Evolutionary conservation across 768 basidiomycete genomes (phyloP).

Genomic region (Sutorius australiensis): DNA sequence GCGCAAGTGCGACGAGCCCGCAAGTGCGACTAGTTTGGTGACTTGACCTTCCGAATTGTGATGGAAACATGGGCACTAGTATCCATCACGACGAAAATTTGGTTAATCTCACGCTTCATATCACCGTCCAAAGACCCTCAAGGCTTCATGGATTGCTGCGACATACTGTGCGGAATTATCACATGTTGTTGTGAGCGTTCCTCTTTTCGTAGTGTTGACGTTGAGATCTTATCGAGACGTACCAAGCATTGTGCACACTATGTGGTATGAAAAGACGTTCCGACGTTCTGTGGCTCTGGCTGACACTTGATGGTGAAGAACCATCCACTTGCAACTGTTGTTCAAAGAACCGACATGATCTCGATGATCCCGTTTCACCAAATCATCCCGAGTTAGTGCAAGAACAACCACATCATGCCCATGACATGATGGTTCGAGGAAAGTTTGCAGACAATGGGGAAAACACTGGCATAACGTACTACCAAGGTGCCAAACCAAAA

Average conservation of each 20-base stretch:
- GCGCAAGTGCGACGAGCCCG: no score
- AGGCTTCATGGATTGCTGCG: constrained; percentile 24
- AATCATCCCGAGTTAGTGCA: constrained; percentile 9
- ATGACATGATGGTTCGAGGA: constrained; percentile 16
- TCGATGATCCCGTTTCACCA: background rate
- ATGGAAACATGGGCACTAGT: background rate
- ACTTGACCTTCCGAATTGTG: background rate
- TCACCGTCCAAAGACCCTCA: background rate
- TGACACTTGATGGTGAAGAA: constrained; percentile 7
- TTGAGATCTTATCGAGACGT: background rate
- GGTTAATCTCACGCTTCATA: background rate
- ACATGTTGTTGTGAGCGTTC: constrained; percentile 21
- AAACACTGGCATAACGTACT: constrained; percentile 4
- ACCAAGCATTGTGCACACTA: constrained; percentile 8
- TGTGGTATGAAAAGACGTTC: constrained; percentile 12
- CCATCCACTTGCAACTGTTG: constrained; percentile 13
- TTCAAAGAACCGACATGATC: constrained; percentile 8
- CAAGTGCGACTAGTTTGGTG: no score
- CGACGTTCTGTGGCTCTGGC: background rate
- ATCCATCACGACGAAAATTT: background rate
- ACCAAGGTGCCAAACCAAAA: constrained; percentile 18
- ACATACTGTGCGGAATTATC: constrained; percentile 16
- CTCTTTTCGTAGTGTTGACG: background rate
- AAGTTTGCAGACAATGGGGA: constrained; percentile 9
- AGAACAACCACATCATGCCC: constrained; percentile 12